Base-by-base conservation (phyloP, 2,329 filamentous ascomycete species). In the Aspergillus flavus region DNA sequence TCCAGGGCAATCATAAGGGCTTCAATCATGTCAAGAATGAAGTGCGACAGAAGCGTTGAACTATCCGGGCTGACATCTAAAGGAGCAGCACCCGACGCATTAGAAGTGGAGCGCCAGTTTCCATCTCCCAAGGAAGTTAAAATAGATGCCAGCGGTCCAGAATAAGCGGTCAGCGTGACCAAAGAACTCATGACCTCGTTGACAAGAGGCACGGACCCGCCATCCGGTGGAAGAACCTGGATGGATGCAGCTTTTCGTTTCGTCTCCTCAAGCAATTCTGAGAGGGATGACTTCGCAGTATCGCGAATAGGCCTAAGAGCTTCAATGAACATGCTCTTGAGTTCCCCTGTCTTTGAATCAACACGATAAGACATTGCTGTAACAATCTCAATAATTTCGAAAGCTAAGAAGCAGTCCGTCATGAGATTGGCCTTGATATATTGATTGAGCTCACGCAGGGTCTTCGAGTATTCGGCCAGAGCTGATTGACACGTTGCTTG, bases 361-460 rank as follows among this genome's bases (percentile, higher is more conserved):
- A 99, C 82, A 45, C 90, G 89, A 61, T 89, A 89, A 2, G 93
- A 93, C 55, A 97, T 84, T 14, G 86, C 86, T 0, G 92, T 91
- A 54, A 98, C 88, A 64, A 97, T 92, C 72, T 97, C 94, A 36
- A 96, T 92, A 36, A 98, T 92, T 75, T 99, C 95, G 76, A 96
- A 99, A 9, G 93, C 93, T 56, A 99, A 85, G 76, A 92, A 98
- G 78, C 94, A 98, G 76, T 99, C 95, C 0, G 93, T 97, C 68
- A 89, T 87, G 45, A 97, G 81, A 73, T 97, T 94, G 46, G 86
- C 82, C 74, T 94, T 93, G 78, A 98, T 93, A 73, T 97, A 94
- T 57, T 87, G 85, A 76, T 98, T 97, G 36, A 99, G 84, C 72
- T 98, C 94, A 32, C 91, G 88, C 59, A 98, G 79, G 0, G 95